These are phyloP conservation scores for Fomitopsis palustris DNA, from an alignment of 1,284 basidiomycete genomes.

Conservation along the genomic window DNA sequence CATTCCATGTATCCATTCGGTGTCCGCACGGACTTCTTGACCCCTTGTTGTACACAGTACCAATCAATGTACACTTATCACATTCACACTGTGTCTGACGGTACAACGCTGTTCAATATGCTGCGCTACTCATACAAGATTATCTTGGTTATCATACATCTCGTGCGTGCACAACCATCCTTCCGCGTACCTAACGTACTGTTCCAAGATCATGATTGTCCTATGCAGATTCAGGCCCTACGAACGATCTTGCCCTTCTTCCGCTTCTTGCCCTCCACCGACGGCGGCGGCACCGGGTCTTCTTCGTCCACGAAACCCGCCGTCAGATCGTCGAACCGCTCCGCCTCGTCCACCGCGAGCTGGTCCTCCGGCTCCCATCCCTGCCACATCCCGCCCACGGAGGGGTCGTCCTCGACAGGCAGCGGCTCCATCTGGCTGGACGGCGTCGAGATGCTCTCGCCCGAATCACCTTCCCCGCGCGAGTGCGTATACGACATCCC, in stretches of 20 bases:
- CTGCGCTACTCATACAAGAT: neutral
- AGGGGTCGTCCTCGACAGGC: slow-evolving; percentile 28
- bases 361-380: slow-evolving; percentile 52
- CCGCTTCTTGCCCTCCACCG: slow-evolving; percentile 11
- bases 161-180: neutral
- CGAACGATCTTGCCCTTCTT: slow-evolving; percentile 8
- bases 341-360: slow-evolving; percentile 58
- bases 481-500: slow-evolving; percentile 27
- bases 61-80: no score
- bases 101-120: neutral
- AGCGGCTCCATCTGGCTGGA: slow-evolving; percentile 33
- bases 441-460: slow-evolving; percentile 36
- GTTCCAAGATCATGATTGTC: neutral
- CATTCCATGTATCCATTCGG: no score
- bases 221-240: neutral
- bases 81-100: no score
- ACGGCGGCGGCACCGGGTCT: slow-evolving; percentile 29
- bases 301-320: slow-evolving; percentile 65
- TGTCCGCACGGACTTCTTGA: no score
- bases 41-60: no score
- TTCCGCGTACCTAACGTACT: neutral
- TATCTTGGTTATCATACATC: neutral
- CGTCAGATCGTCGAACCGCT: slow-evolving; percentile 62
- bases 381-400: slow-evolving; percentile 34
- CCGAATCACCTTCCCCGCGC: slow-evolving; percentile 18